Evolutionary conservation across 306 rosid species (phyloP).

Genomic region (Prunus kanzakura): DNA sequence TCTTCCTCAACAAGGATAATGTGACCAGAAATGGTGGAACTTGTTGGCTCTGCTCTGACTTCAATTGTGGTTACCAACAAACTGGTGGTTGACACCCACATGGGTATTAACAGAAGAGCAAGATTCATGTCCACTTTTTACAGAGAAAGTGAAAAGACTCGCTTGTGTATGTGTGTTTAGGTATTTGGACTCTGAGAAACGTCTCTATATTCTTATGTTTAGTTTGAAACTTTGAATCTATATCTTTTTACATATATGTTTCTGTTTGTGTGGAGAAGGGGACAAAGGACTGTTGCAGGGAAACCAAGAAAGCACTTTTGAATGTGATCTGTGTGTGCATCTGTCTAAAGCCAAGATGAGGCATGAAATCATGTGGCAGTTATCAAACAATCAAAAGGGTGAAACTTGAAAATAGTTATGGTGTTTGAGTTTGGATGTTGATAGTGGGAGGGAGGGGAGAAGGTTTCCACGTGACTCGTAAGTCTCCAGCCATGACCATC

Average conservation of each 20-base stretch:
- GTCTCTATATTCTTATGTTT: background rate
- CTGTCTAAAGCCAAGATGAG: conserved; percentile 5
- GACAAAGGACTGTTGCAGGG: conserved; percentile 53
- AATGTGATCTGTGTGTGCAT: conserved; percentile 8
- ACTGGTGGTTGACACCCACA: conserved; percentile 42
- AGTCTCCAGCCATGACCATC: background rate
- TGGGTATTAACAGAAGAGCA: conserved; percentile 34
- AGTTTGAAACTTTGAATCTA: conserved; percentile 29
- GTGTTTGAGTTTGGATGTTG: background rate
- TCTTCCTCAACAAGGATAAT: conserved; percentile 8
- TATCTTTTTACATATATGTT: background rate
- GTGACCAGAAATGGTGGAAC: conserved; percentile 31
- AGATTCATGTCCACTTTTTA: conserved; percentile 37
- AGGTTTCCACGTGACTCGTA: background rate
- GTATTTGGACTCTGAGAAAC: conserved; percentile 25
- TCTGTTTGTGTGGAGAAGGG: conserved; percentile 16
- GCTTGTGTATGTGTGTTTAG: background rate
- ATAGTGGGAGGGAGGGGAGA: background rate
- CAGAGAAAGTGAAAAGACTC: background rate
- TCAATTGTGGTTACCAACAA: conserved; percentile 34
- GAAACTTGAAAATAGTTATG: conserved; percentile 14
- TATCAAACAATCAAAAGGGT: conserved; percentile 28
- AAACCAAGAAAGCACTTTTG: conserved; percentile 69
- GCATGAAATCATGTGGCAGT: conserved; percentile 49
- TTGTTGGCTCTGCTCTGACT: conserved; percentile 30